These are phyloP conservation scores for Rhodocollybia butyracea DNA, from an alignment of 768 basidiomycete species.

Conservation along the genomic window DNA sequence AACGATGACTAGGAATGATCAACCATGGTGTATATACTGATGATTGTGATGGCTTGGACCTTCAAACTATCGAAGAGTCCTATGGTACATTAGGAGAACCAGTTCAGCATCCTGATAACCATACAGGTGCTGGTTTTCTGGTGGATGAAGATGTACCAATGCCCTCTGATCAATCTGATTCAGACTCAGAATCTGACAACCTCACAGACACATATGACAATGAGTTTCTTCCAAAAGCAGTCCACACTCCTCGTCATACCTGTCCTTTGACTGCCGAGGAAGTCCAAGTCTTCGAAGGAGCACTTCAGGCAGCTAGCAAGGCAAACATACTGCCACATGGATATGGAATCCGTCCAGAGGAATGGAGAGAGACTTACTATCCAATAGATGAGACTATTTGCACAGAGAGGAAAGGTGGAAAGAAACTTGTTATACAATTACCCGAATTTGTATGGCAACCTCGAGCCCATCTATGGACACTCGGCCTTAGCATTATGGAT, in stretches of 20 bases:
- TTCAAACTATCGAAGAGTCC: not conserved
- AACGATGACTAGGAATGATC: not conserved
- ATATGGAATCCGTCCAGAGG: constrained; percentile 1
- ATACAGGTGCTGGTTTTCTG: not conserved
- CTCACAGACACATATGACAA: not conserved
- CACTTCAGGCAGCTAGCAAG: not conserved
- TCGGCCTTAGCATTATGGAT: not conserved
- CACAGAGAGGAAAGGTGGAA: not conserved
- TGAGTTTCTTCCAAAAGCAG: not conserved
- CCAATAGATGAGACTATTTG: not conserved
- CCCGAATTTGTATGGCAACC: not conserved
- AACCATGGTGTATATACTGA: not conserved
- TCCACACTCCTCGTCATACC: not conserved
- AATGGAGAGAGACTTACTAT: not conserved
- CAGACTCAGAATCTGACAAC: not conserved
- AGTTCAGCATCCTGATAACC: not conserved
- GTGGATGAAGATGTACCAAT: not conserved
- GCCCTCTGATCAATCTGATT: not conserved
- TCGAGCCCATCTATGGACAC: not conserved
- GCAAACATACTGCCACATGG: not conserved
- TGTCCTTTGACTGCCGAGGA: not conserved
- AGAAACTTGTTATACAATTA: not conserved
- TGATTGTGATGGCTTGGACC: not conserved
- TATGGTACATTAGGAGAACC: not conserved
- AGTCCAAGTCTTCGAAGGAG: not conserved